These are phyloP conservation scores for Porogramme epimiltina DNA, from an alignment of 1,284 basidiomycete species.

Conservation along the genomic window DNA sequence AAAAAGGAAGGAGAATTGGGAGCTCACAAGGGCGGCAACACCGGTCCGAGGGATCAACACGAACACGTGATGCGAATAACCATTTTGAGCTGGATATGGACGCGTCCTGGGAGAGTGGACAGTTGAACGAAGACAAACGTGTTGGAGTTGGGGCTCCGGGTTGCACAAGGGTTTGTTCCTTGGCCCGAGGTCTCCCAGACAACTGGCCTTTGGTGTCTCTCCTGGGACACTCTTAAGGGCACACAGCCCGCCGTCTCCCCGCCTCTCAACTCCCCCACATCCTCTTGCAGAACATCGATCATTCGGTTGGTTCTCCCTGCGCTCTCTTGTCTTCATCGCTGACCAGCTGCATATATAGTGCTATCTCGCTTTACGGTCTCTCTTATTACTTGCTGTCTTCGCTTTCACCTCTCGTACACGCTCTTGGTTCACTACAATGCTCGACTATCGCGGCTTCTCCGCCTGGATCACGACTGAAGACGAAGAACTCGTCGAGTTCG, in stretches of 20 bases:
- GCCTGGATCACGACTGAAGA: slow-evolving; percentile 64
- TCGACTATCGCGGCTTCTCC: slow-evolving; percentile 59
- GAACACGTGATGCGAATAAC: neutral
- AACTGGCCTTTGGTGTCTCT: slow-evolving; percentile 2
- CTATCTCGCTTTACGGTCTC: neutral
- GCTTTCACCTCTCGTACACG: slow-evolving; percentile 1
- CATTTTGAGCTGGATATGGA: neutral
- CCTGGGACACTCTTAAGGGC: slow-evolving; percentile 6
- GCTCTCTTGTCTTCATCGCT: neutral
- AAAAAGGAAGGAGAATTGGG: no score
- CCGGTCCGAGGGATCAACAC: neutral
- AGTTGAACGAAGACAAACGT: slow-evolving; percentile 1
- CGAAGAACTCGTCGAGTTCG: slow-evolving; percentile 50
- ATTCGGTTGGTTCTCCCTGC: neutral
- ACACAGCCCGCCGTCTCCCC: neutral
- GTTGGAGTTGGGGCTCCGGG: neutral
- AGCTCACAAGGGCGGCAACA: no score
- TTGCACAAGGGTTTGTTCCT: neutral
- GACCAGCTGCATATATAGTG: neutral
- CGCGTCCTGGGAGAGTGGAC: neutral
- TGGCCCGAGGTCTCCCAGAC: neutral
- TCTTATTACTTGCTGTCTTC: neutral
- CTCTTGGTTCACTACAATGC: slow-evolving; percentile 38
- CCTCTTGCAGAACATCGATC: neutral
- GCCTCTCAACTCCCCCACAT: neutral